phyloP scores from a whole-genome alignment of 306 rosid genomes.

The Hippophae gyantsensis region DNA sequence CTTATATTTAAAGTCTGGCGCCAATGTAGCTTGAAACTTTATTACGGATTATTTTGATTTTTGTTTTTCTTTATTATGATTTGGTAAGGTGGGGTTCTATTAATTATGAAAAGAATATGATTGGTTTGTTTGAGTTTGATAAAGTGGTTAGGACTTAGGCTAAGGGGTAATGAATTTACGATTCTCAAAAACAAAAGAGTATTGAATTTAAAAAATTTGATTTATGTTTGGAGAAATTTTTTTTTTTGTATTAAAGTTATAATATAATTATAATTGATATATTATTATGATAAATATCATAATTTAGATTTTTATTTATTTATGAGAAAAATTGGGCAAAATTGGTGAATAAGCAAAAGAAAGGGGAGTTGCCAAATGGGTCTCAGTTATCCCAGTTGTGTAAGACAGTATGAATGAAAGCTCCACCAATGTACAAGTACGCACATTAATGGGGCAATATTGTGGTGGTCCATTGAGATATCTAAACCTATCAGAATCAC shows the following conservation, averaged over 20 bases:
- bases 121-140: background rate
- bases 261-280: too few relatives aligned
- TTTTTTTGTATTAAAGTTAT: too few relatives aligned
- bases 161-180: too few relatives aligned
- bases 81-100: too few relatives aligned
- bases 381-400: conserved; percentile 14
- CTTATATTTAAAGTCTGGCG: conserved; percentile 2
- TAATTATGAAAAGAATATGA: too few relatives aligned
- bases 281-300: background rate
- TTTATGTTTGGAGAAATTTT: too few relatives aligned
- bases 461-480: conserved; percentile 8
- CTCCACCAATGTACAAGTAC: conserved; percentile 1
- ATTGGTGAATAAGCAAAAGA: conserved; percentile 15
- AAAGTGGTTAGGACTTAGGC: background rate
- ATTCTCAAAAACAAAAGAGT: too few relatives aligned
- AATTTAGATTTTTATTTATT: background rate
- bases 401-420: conserved; percentile 15
- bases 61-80: too few relatives aligned
- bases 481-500: background rate
- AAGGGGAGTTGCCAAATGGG: background rate
- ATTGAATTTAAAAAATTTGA: too few relatives aligned
- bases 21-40: conserved; percentile 13
- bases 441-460: background rate
- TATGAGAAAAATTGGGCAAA: background rate
- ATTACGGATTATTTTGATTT: conserved; percentile 13